Evolutionary conservation across 176 grass and related monocot species (phyloP).

Genomic region (Triticum urartu): DNA sequence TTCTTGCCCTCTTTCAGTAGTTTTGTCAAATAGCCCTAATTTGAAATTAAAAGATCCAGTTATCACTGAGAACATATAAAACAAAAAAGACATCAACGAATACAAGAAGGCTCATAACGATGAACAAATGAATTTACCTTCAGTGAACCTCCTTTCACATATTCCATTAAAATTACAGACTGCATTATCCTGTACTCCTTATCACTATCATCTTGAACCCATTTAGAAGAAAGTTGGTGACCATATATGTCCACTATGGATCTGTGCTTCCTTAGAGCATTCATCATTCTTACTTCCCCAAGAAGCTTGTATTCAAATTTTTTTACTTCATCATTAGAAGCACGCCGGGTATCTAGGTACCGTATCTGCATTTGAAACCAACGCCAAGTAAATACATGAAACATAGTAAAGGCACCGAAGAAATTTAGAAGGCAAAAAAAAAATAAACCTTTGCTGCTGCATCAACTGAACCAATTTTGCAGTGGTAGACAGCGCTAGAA

Average conservation of each 20-base stretch:
- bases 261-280: slow-evolving; percentile 77
- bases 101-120: slow-evolving; percentile 4
- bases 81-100: slow-evolving; percentile 4
- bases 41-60: slow-evolving; percentile 13
- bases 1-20: slow-evolving; percentile 75
- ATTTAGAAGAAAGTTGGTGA: slow-evolving; percentile 92
- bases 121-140: slow-evolving; percentile 53
- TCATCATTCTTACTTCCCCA: slow-evolving; percentile 90
- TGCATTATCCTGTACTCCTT: slow-evolving; percentile 82
- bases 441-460: slow-evolving; percentile 82
- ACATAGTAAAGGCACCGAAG: not conserved
- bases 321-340: slow-evolving; percentile 61
- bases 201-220: slow-evolving; percentile 62
- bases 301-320: slow-evolving; percentile 79
- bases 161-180: slow-evolving; percentile 89
- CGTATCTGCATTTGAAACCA: slow-evolving; percentile 52
- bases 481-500: slow-evolving; percentile 63
- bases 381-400: slow-evolving; percentile 23
- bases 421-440: slow-evolving; percentile 27
- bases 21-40: slow-evolving; percentile 72
- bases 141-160: slow-evolving; percentile 88
- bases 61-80: slow-evolving; percentile 1
- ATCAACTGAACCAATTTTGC: slow-evolving; percentile 81
- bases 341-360: slow-evolving; percentile 52
- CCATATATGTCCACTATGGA: slow-evolving; percentile 92